These are phyloP conservation scores for Microcera coccophila DNA, from an alignment of 2,329 filamentous ascomycete species.

Conservation along the genomic window DNA sequence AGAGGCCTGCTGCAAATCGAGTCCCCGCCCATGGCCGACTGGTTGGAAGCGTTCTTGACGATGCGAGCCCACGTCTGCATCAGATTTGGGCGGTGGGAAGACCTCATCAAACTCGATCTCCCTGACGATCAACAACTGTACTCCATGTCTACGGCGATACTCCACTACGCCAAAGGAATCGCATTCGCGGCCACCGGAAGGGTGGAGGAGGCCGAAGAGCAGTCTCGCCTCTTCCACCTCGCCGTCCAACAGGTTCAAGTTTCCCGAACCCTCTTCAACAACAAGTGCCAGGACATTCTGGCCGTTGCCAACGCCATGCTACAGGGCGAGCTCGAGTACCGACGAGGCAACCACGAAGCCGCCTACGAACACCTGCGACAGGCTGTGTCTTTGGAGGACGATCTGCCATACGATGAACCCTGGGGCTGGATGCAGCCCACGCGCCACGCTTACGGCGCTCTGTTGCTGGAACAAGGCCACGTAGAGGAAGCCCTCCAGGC, in stretches of 20 bases:
- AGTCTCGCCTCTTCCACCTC: constrained; percentile 49
- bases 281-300: constrained; percentile 53
- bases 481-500: constrained; percentile 52
- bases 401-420: constrained; percentile 66
- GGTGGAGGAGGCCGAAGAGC: constrained; percentile 50
- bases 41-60: constrained; percentile 67
- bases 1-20: constrained; percentile 60
- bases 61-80: constrained; percentile 67
- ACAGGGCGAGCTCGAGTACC: constrained; percentile 70
- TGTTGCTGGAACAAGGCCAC: constrained; percentile 64
- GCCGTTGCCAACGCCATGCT: constrained; percentile 63
- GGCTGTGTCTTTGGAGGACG: constrained; percentile 58
- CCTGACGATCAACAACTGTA: constrained; percentile 60
- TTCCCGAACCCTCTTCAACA: constrained; percentile 51
- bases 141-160: constrained; percentile 65
- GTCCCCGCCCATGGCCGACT: constrained; percentile 73
- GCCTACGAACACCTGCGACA: constrained; percentile 58
- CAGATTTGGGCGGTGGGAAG: constrained; percentile 69
- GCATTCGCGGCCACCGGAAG: constrained; percentile 58
- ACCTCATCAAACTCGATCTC: constrained; percentile 54
- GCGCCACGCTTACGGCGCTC: constrained; percentile 65
- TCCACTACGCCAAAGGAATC: constrained; percentile 64
- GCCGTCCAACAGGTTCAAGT: constrained; percentile 51
- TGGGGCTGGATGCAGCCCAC: constrained; percentile 79
- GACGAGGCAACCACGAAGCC: constrained; percentile 51